Percentiles rank a stretch among this genome's conserved stretches.
phyloP scores from a whole-genome alignment of 192 early-diverging fungal genomes.

The Spizellomyces punctatus region DNA sequence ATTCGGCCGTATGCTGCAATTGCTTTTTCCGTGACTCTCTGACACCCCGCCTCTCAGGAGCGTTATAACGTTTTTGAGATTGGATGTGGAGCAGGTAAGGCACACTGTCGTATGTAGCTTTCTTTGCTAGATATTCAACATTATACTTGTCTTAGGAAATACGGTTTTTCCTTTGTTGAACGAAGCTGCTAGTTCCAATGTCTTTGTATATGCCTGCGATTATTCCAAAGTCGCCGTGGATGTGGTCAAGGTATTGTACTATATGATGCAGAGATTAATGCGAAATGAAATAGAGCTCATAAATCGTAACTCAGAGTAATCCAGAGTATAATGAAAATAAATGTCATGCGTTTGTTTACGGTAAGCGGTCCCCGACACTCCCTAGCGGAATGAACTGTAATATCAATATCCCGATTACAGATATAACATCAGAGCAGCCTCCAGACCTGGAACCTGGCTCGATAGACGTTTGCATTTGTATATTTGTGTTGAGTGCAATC shows the following conservation, averaged over 20 bases:
- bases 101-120: not conserved
- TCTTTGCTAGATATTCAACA: constrained; percentile 1
- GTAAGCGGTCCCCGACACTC: constrained; percentile 17
- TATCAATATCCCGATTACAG: constrained; percentile 31
- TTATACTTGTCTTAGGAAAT: constrained; percentile 50
- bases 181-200: constrained; percentile 61
- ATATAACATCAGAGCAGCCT: constrained; percentile 77
- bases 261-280: not conserved
- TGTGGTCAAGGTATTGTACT: constrained; percentile 74
- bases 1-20: too few species aligned
- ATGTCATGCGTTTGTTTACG: constrained; percentile 91
- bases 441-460: constrained; percentile 79
- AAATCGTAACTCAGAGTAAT: constrained; percentile 23
- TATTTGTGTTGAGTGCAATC: constrained; percentile 95
- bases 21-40: too few species aligned
- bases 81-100: constrained; percentile 91
- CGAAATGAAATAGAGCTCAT: constrained; percentile 3
- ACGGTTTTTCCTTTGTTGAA: constrained; percentile 91
- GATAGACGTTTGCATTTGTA: constrained; percentile 88
- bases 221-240: constrained; percentile 88
- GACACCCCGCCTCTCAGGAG: not conserved
- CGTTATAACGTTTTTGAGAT: constrained; percentile 80
- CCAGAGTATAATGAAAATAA: constrained; percentile 66
- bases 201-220: constrained; percentile 93
- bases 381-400: not conserved